A percentile compares a stretch with the other conserved stretches of the same genome.
Evolutionary conservation across 495 filamentous ascomycete genomes (phyloP).

Genomic region (Penicillium maclennaniae): DNA sequence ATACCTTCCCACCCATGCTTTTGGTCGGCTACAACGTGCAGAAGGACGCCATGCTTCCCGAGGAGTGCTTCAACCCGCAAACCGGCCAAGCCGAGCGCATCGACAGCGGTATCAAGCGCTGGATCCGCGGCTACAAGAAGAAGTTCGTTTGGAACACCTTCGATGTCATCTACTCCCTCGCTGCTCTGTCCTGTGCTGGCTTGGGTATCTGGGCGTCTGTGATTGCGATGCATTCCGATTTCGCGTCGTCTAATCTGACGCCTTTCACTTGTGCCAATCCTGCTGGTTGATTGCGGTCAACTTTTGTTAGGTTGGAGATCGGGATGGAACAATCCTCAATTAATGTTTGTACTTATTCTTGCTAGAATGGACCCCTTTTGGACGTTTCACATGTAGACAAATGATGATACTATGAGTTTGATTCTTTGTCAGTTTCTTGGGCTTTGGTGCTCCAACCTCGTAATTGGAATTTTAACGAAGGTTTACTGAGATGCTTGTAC

Average conservation of each 20-base stretch:
- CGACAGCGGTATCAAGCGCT: slow-evolving; percentile 38
- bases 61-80: slow-evolving; percentile 43
- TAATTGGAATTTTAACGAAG: background rate
- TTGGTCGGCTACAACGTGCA: slow-evolving; percentile 41
- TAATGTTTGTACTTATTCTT: too few relatives aligned
- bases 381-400: background rate
- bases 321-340: too few relatives aligned
- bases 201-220: slow-evolving; percentile 34
- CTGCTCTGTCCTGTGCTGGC: slow-evolving; percentile 18
- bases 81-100: slow-evolving; percentile 31
- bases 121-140: slow-evolving; percentile 40
- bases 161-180: slow-evolving; percentile 30
- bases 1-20: slow-evolving; percentile 46
- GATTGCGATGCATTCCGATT: slow-evolving; percentile 20
- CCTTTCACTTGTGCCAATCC: slow-evolving; percentile 19
- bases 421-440: background rate
- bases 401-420: background rate
- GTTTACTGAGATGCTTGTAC: too few relatives aligned
- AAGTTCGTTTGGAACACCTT: slow-evolving; percentile 31
- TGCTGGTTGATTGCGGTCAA: slow-evolving; percentile 7
- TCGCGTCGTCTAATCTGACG: slow-evolving; percentile 7
- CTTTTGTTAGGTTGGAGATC: too few relatives aligned
- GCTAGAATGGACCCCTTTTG: background rate
- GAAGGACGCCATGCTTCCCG: slow-evolving; percentile 38
- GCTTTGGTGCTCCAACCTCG: background rate